Evolutionary conservation across 805 yeast species (phyloP).

Genomic region (Saccharomyces eubayanus): DNA sequence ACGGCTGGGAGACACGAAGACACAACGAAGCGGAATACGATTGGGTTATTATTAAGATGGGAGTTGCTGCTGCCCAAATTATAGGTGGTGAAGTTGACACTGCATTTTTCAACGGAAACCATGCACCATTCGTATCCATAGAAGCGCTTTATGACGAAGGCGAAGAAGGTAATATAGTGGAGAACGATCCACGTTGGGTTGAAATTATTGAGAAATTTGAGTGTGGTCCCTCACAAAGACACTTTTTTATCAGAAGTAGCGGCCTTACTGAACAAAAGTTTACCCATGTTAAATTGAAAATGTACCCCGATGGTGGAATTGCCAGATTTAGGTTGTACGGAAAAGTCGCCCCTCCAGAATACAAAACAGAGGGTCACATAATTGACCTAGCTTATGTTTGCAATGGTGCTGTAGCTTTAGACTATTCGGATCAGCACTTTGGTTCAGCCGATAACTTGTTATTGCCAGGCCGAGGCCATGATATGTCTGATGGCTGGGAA

Average conservation of each 20-base stretch:
- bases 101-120: slow-evolving; percentile 89
- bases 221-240: slow-evolving; percentile 86
- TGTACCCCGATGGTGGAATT: slow-evolving; percentile 98
- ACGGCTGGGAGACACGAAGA: slow-evolving; percentile 97
- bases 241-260: slow-evolving; percentile 59
- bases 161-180: slow-evolving; percentile 23
- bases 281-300: slow-evolving; percentile 75
- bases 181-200: slow-evolving; percentile 51
- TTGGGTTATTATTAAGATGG: slow-evolving; percentile 77
- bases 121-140: slow-evolving; percentile 83
- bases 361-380: not conserved
- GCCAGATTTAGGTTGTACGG: slow-evolving; percentile 92
- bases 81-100: slow-evolving; percentile 89
- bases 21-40: slow-evolving; percentile 81
- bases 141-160: slow-evolving; percentile 48
- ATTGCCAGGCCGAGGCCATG: slow-evolving; percentile 89
- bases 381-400: slow-evolving; percentile 75
- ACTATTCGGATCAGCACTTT: slow-evolving; percentile 86
- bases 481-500: slow-evolving; percentile 99
- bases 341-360: slow-evolving; percentile 52
- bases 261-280: slow-evolving; percentile 51
- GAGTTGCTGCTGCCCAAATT: slow-evolving; percentile 67
- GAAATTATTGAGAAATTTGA: slow-evolving; percentile 57
- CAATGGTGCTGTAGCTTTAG: slow-evolving; percentile 83
- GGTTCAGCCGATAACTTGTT: slow-evolving; percentile 85